Percentiles rank a stretch among this genome's conserved stretches.
These are phyloP conservation scores for Aspergillus fumigatus DNA, from an alignment of 2,329 filamentous ascomycete genomes.

Conservation along the genomic window DNA sequence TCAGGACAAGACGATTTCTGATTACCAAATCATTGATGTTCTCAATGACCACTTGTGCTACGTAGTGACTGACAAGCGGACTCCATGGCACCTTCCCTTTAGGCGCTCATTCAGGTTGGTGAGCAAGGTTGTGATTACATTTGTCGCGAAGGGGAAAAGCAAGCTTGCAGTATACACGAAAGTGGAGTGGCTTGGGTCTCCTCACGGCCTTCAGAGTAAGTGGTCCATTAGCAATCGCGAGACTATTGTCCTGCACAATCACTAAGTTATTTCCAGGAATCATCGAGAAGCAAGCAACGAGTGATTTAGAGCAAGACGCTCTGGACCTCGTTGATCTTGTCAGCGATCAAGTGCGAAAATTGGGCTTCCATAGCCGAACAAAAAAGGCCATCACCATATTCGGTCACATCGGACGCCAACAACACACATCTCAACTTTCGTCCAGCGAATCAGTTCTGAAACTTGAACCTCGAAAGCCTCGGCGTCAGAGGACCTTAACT, in stretches of 20 bases:
- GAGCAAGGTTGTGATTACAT: conserved; percentile 89
- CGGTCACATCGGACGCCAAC: conserved; percentile 44
- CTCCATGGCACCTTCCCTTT: conserved; percentile 80
- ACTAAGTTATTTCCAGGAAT: conserved; percentile 33
- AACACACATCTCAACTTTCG: conserved; percentile 36
- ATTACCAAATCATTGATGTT: conserved; percentile 82
- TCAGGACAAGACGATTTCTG: conserved; percentile 61
- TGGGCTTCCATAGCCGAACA: conserved; percentile 44
- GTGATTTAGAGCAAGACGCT: conserved; percentile 55
- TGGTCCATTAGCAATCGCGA: neutral
- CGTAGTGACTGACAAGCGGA: conserved; percentile 60
- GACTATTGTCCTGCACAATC: neutral
- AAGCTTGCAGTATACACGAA: conserved; percentile 84
- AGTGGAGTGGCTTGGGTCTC: conserved; percentile 76
- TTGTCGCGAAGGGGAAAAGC: conserved; percentile 85
- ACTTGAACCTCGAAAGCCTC: conserved; percentile 48
- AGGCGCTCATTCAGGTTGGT: conserved; percentile 73
- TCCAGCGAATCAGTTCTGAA: conserved; percentile 29
- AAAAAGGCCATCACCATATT: conserved; percentile 48
- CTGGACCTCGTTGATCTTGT: conserved; percentile 48
- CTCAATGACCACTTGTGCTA: conserved; percentile 73
- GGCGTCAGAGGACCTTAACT: conserved; percentile 58
- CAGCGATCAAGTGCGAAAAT: conserved; percentile 44
- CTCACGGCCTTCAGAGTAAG: conserved; percentile 46
- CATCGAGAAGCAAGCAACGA: conserved; percentile 63